A percentile compares a stretch with the other conserved stretches of the same genome.
Evolutionary conservation across 129 eudicot genomes (phyloP).

Genomic region (Escallonia rubra): DNA sequence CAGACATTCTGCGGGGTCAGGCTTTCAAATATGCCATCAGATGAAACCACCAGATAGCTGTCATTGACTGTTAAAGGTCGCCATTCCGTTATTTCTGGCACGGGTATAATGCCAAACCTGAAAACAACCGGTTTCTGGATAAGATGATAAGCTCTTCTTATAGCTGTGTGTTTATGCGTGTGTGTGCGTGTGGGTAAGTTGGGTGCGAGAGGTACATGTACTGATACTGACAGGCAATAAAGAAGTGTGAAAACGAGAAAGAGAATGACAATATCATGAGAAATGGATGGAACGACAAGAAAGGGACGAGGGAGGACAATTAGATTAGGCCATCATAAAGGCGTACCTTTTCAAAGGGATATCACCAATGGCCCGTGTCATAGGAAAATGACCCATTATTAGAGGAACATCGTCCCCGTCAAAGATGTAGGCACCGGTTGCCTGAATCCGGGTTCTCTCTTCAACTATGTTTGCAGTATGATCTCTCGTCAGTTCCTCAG

Average conservation of each 20-base stretch:
- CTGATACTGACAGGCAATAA: too few species aligned
- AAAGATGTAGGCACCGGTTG: slow-evolving; percentile 56
- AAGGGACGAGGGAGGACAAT: too few species aligned
- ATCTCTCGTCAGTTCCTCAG: slow-evolving; percentile 59
- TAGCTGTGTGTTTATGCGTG: too few species aligned
- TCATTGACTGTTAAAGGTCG: slow-evolving; percentile 30
- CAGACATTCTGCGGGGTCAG: slow-evolving; percentile 53
- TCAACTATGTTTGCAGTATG: slow-evolving; percentile 80
- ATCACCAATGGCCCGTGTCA: slow-evolving; percentile 75
- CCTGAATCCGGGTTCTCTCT: slow-evolving; percentile 57
- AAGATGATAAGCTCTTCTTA: too few species aligned
- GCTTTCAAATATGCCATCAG: slow-evolving; percentile 74
- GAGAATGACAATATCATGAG: too few species aligned
- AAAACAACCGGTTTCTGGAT: too few species aligned
- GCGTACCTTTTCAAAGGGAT: slow-evolving; percentile 49
- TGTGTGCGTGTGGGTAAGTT: too few species aligned
- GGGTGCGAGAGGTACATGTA: too few species aligned
- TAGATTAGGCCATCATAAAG: too few species aligned
- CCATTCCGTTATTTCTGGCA: slow-evolving; percentile 60
- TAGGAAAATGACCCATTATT: slow-evolving; percentile 63
- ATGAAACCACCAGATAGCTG: slow-evolving; percentile 49
- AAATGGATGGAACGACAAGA: too few species aligned
- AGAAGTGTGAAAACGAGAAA: too few species aligned
- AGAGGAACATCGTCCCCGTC: slow-evolving; percentile 56
- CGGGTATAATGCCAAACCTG: slow-evolving; percentile 60